Conservation (phyloP, 495 filamentous ascomycete genomes). For the Friedmanniomyces endolithicus region DNA sequence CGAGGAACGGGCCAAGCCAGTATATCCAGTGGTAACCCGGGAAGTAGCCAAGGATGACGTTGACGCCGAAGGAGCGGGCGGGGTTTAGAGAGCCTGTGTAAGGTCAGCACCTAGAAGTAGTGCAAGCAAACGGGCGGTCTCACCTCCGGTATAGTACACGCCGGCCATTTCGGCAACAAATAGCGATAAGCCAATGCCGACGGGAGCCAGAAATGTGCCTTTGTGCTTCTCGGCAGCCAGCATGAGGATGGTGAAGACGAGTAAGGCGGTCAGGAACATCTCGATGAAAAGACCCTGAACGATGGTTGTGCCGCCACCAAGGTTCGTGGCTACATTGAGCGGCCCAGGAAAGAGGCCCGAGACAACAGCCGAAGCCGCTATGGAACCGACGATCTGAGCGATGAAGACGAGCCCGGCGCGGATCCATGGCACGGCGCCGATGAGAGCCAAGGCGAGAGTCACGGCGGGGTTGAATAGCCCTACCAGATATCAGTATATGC, state of each 20-base stretch:
- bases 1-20: conserved; percentile 29
- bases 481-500: background rate
- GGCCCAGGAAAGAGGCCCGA: conserved; percentile 40
- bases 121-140: background rate
- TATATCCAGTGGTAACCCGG: conserved; percentile 26
- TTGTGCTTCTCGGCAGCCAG: conserved; percentile 45
- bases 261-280: conserved; percentile 39
- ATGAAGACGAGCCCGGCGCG: conserved; percentile 41
- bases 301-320: conserved; percentile 33
- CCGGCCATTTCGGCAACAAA: conserved; percentile 39
- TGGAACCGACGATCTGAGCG: conserved; percentile 46
- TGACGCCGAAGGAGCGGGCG: conserved; percentile 25
- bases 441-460: conserved; percentile 44
- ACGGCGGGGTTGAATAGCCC: conserved; percentile 27
- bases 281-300: conserved; percentile 45
- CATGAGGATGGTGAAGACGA: conserved; percentile 48
- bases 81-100: conserved; percentile 24
- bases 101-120: background rate
- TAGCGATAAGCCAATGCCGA: conserved; percentile 41
- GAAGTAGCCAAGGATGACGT: conserved; percentile 19
- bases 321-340: conserved; percentile 36
- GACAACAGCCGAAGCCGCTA: conserved; percentile 43
- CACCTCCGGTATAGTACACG: conserved; percentile 19
- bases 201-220: conserved; percentile 39
- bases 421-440: conserved; percentile 41